Conservation (phyloP, 305 asterid species). For the Stenogyne calaminthoides region DNA sequence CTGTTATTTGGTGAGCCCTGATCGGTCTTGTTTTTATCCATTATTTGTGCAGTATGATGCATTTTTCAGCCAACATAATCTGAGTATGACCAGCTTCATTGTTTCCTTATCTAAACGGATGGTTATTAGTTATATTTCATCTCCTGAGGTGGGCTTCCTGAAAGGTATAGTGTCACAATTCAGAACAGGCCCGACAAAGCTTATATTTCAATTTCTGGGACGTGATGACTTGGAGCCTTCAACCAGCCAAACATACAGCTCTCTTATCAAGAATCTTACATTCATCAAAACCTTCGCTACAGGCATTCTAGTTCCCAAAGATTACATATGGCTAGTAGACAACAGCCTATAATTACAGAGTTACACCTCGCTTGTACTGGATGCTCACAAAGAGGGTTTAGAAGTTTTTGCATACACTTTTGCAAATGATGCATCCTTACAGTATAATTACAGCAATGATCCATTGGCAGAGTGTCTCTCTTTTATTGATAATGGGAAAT, state of each 20-base stretch:
- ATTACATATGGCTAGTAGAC: constrained; percentile 61
- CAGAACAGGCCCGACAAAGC: too few species aligned
- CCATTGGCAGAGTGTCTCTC: constrained; percentile 74
- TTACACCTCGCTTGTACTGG: constrained; percentile 36
- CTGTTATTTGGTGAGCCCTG: too few species aligned
- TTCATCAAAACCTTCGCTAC: constrained; percentile 46
- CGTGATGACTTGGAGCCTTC: too few species aligned
- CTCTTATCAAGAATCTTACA: too few species aligned
- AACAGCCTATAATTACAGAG: constrained; percentile 45
- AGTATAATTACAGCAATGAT: constrained; percentile 71
- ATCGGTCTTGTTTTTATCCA: constrained; percentile 12
- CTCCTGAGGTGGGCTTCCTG: constrained; percentile 50
- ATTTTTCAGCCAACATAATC: constrained; percentile 69
- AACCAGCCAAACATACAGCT: too few species aligned
- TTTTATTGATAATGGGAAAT: constrained; percentile 64
- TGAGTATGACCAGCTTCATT: constrained; percentile 62
- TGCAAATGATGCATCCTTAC: neutral
- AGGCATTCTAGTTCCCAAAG: constrained; percentile 79
- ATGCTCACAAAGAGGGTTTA: too few species aligned
- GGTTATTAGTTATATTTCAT: constrained; percentile 57
- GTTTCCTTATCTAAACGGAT: constrained; percentile 46
- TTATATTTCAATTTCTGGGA: too few species aligned
- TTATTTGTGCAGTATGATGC: constrained; percentile 55
- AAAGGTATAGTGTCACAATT: too few species aligned
- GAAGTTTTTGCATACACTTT: too few species aligned